Evolutionary conservation across 257 asterid species (phyloP).

Genomic region (Solanum chmielewskii): DNA sequence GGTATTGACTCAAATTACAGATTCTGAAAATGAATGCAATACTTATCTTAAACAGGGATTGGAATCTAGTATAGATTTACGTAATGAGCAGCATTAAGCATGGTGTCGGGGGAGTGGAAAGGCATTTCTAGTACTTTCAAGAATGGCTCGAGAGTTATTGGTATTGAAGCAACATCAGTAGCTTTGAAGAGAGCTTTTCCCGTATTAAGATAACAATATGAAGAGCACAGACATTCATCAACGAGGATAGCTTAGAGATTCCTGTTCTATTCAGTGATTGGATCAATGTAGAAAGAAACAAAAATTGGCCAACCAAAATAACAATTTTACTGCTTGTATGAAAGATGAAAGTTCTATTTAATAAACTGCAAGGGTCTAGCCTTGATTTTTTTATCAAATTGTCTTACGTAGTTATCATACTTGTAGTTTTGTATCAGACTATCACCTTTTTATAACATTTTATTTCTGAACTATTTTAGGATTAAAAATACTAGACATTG

Average conservation of each 20-base stretch:
- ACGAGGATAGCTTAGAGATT: background rate
- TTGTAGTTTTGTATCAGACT: background rate
- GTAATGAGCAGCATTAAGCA: background rate
- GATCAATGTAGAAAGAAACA: background rate
- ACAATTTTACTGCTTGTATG: background rate
- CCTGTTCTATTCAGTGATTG: background rate
- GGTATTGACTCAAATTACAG: background rate
- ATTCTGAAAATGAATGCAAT: background rate
- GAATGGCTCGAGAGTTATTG: background rate
- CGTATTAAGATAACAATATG: background rate
- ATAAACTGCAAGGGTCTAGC: background rate
- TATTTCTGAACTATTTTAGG: background rate
- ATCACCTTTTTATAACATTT: background rate
- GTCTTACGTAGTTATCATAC: background rate
- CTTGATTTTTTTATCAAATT: background rate
- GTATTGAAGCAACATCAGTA: background rate
- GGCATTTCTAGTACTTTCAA: background rate
- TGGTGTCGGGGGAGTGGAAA: background rate
- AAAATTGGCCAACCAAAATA: background rate
- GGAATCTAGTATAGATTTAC: background rate
- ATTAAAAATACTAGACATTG: background rate
- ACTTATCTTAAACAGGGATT: background rate
- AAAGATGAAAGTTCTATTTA: background rate
- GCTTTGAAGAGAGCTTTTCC: background rate
- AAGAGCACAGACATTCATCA: background rate